Evolutionary conservation across 768 basidiomycete species (phyloP).

Genomic region (Leccinum uliginosum): DNA sequence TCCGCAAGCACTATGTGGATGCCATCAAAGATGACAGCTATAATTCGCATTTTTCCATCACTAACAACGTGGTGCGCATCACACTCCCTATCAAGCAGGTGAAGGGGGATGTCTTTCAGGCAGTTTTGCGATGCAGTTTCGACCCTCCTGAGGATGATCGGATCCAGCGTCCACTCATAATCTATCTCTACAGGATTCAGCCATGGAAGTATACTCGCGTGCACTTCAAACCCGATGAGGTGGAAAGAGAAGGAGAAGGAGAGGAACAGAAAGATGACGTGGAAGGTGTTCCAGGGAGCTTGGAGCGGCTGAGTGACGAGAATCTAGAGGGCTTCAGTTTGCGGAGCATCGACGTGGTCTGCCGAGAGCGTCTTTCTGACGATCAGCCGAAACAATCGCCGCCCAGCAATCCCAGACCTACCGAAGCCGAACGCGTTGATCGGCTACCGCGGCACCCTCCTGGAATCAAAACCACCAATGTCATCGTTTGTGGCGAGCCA

Average conservation of each 20-base stretch:
- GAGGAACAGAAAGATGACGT: background rate
- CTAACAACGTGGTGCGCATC: slow-evolving; percentile 21
- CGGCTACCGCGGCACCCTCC: slow-evolving; percentile 17
- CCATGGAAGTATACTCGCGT: slow-evolving; percentile 12
- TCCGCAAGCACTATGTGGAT: slow-evolving; percentile 17
- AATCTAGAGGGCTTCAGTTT: slow-evolving; percentile 11
- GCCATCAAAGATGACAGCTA: slow-evolving; percentile 9
- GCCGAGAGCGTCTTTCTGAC: background rate
- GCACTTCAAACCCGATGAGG: slow-evolving; percentile 5
- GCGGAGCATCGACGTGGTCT: slow-evolving; percentile 9
- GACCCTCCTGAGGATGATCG: slow-evolving; percentile 6
- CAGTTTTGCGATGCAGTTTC: slow-evolving; percentile 22
- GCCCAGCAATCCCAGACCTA: slow-evolving; percentile 3
- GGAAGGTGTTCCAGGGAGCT: slow-evolving; percentile 13
- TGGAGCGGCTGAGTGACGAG: slow-evolving; percentile 15
- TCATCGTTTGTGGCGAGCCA: slow-evolving; percentile 41
- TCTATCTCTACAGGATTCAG: slow-evolving; percentile 19
- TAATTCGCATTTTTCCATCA: slow-evolving; percentile 14
- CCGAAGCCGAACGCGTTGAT: slow-evolving; percentile 18
- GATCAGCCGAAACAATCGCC: background rate
- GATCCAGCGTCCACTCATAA: slow-evolving; percentile 17
- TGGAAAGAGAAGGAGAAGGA: background rate
- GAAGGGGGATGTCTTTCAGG: slow-evolving; percentile 15
- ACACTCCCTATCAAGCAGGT: slow-evolving; percentile 16
- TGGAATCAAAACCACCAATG: slow-evolving; percentile 26